Evolutionary conservation across 306 rosid genomes (phyloP), one percentile per base, ranked within the genome.

Genomic region (Acacia confusa): DNA sequence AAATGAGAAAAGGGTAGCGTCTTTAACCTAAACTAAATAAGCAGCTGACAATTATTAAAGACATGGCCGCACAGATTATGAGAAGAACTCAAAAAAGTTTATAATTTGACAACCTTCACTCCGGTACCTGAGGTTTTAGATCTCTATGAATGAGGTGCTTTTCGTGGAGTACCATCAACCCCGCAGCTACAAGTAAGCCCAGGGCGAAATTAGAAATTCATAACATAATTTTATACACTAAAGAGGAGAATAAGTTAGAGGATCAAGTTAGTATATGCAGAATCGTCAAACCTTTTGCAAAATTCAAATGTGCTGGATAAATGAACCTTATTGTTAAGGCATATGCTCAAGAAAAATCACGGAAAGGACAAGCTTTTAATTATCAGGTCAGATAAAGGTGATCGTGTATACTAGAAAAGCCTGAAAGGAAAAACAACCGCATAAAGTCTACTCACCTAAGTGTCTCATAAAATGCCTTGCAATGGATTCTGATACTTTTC

Each of bases 111-210:
- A 79, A 75, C 61, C 52, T 64, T 50, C 25, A 38, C 15, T 77
- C 27, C 44, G 66, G 66, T 87, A 95, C 99, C 99, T 92, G 98
- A 14, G 99, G 99, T 78, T 96, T 96, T 53, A 96, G 88, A 92
- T 96, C 99, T 76, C 99, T 88, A 81, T 96, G 99, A 83, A 96
- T 96, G 81, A 96, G 97, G 77, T 92, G 88, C 76, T 92, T 89
- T 80, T 91, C 97, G 82, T 96, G 98, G 85, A 93, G 99, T 53
- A 92, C 92, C 84, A 88, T 90, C 90, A 93, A 81, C 70, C 99
- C 99, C 19, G 87, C 79, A 61, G 97, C 98, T 96, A 90, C 83
- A 87, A 78, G 75, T 75, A 78, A 83, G 79, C 27, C 74, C 79
- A 77, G 68, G 82, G 78, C 69, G 72, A 80, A 82, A 72, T 14